These are phyloP conservation scores for Lycium ferocissimum DNA, from an alignment of 257 asterid species.

Conservation along the genomic window DNA sequence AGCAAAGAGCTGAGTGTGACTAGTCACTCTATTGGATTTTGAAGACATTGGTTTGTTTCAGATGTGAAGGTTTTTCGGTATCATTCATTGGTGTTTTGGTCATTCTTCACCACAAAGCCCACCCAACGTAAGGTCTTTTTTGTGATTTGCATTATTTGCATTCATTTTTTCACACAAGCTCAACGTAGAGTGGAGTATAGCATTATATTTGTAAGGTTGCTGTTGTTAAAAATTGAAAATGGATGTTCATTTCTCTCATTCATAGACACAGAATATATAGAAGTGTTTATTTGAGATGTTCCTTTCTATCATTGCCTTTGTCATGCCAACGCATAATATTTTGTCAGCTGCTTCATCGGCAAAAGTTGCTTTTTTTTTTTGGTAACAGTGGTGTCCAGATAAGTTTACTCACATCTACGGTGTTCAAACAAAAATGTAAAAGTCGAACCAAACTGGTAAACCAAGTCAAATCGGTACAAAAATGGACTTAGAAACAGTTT, in stretches of 20 bases:
- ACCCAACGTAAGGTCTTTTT: background rate
- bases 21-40: background rate
- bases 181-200: slow-evolving; percentile 3
- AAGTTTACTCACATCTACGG: background rate
- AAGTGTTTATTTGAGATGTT: background rate
- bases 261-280: background rate
- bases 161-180: slow-evolving; percentile 11
- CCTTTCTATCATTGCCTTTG: background rate
- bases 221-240: background rate
- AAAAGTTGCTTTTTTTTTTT: background rate
- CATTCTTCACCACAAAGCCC: slow-evolving; percentile 7
- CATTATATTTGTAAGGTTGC: slow-evolving; percentile 13
- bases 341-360: background rate
- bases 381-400: no score
- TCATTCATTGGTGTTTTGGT: slow-evolving; percentile 1
- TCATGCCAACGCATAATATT: background rate
- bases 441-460: background rate
- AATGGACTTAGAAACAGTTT: background rate
- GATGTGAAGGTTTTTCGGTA: slow-evolving; percentile 19
- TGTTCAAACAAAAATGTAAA: background rate
- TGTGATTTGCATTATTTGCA: slow-evolving; percentile 22
- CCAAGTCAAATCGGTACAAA: no score
- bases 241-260: background rate
- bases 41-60: slow-evolving; percentile 5
- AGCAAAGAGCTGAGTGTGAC: slow-evolving; percentile 19